Percentiles rank a stretch among this genome's conserved stretches.
phyloP scores from a whole-genome alignment of 148 eudicot genomes.

The Vaccinium corymbosum region DNA sequence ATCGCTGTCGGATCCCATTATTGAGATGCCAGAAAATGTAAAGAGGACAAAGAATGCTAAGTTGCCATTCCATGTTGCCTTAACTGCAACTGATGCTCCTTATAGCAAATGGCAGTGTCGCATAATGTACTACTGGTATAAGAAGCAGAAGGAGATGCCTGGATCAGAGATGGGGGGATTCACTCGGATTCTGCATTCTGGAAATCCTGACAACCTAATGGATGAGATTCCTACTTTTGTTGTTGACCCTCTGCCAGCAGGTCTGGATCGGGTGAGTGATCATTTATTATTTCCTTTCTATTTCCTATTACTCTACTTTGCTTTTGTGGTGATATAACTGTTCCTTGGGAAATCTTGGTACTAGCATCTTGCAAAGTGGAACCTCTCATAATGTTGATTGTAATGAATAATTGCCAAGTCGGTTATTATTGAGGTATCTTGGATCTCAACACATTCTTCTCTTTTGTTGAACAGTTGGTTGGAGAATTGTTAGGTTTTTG shows the following conservation, averaged over 20 bases:
- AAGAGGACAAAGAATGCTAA: constrained; percentile 31
- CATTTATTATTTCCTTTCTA: background rate
- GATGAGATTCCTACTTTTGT: constrained; percentile 89
- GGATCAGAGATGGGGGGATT: constrained; percentile 95
- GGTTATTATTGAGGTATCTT: background rate
- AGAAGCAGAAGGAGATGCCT: constrained; percentile 62
- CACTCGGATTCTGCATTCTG: constrained; percentile 92
- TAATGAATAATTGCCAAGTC: background rate
- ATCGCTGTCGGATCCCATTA: constrained; percentile 55
- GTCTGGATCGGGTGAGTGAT: constrained; percentile 82
- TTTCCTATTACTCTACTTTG: constrained; percentile 5
- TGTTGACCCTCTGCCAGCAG: constrained; percentile 87
- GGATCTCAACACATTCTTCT: background rate
- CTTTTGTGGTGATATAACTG: constrained; percentile 7
- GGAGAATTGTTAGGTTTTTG: background rate
- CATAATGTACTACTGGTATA: constrained; percentile 98
- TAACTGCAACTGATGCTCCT: constrained; percentile 95
- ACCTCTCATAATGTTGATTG: background rate
- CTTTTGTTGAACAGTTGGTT: background rate
- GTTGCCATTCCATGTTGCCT: constrained; percentile 68
- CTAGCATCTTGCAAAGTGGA: background rate
- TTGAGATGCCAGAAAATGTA: constrained; percentile 43
- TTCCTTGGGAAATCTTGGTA: background rate
- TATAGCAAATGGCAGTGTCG: constrained; percentile 98
- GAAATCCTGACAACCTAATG: constrained; percentile 75